A percentile compares a stretch with the other conserved stretches of the same genome.
phyloP scores from a whole-genome alignment of 2,329 filamentous ascomycete species.

The Magnaporthiopsis incrustans region DNA sequence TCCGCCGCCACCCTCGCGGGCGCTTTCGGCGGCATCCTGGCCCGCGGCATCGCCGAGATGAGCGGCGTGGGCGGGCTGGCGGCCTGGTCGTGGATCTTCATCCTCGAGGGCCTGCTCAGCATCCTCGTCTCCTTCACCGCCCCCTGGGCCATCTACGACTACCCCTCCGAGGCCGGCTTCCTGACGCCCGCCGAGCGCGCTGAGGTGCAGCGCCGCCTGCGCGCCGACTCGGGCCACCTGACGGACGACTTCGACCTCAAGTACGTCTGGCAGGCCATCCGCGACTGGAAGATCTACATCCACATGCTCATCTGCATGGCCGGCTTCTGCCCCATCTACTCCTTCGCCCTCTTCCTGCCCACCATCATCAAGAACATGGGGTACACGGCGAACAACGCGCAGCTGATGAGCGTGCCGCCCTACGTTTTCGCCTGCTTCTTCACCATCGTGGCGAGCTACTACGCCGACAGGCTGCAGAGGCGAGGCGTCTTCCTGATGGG shows the following conservation, averaged over 20 bases:
- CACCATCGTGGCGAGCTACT: slow-evolving; percentile 54
- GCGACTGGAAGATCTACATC: slow-evolving; percentile 47
- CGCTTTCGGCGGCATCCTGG: slow-evolving; percentile 13
- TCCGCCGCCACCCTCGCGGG: slow-evolving; percentile 11
- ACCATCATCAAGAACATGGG: slow-evolving; percentile 22
- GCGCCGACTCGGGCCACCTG: slow-evolving; percentile 33
- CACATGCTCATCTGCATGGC: slow-evolving; percentile 27
- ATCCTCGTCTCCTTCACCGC: slow-evolving; percentile 24
- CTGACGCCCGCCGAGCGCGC: slow-evolving; percentile 33
- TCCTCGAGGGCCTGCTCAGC: slow-evolving; percentile 23
- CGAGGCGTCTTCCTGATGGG: slow-evolving; percentile 62
- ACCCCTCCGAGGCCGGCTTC: slow-evolving; percentile 44
- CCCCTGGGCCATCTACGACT: slow-evolving; percentile 50
- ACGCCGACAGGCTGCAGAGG: slow-evolving; percentile 56
- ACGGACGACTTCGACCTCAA: slow-evolving; percentile 51
- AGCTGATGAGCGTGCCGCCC: slow-evolving; percentile 20
- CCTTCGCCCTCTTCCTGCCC: slow-evolving; percentile 18
- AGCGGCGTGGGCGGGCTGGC: slow-evolving; percentile 26
- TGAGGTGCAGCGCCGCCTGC: slow-evolving; percentile 34
- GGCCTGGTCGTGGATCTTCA: slow-evolving; percentile 59
- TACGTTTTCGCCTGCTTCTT: slow-evolving; percentile 44
- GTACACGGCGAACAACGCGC: slow-evolving; percentile 19
- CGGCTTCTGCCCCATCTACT: slow-evolving; percentile 18
- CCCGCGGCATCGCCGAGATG: slow-evolving; percentile 12
- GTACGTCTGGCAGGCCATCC: slow-evolving; percentile 47